Percentiles rank a stretch among this genome's conserved stretches.
Evolutionary conservation across 2,329 filamentous ascomycete species (phyloP).

Genomic region (Xylariaceae sp.): DNA sequence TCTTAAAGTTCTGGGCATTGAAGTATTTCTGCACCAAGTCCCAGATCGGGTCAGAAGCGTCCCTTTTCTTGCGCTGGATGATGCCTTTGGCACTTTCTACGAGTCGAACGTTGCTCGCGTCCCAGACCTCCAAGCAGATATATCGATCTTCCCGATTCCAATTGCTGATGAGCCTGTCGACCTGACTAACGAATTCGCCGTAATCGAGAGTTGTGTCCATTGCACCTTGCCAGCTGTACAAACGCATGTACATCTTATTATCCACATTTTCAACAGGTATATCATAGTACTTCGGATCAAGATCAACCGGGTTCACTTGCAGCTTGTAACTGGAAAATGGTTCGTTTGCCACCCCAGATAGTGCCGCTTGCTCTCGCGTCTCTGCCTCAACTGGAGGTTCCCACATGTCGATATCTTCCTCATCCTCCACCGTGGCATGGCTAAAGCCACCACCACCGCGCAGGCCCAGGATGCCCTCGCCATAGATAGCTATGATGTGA

Average conservation of each 20-base stretch:
- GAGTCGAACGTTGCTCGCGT: background rate
- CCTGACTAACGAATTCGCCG: conserved; percentile 12
- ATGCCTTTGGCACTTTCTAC: conserved; percentile 11
- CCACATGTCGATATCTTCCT: background rate
- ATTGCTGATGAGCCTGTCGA: conserved; percentile 20
- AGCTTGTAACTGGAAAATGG: background rate
- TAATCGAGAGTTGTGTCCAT: background rate
- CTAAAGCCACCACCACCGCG: conserved; percentile 18
- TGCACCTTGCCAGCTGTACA: conserved; percentile 21
- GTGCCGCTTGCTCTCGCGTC: background rate
- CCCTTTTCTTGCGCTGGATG: conserved; percentile 3
- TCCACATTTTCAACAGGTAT: too few species aligned
- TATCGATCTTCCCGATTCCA: conserved; percentile 10
- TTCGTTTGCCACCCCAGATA: background rate
- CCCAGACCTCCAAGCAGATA: conserved; percentile 23
- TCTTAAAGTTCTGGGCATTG: background rate
- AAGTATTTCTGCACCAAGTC: conserved; percentile 15
- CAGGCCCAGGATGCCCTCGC: conserved; percentile 3
- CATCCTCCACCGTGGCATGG: background rate
- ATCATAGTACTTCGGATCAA: conserved; percentile 5
- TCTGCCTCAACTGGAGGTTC: background rate
- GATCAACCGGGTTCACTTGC: conserved; percentile 1
- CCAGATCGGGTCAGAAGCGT: conserved; percentile 10
- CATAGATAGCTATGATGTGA: background rate
- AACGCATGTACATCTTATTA: background rate